A percentile compares a stretch with the other conserved stretches of the same genome.
phyloP scores from a whole-genome alignment of 768 basidiomycete genomes.

The Rhizopogon vesiculosus region DNA sequence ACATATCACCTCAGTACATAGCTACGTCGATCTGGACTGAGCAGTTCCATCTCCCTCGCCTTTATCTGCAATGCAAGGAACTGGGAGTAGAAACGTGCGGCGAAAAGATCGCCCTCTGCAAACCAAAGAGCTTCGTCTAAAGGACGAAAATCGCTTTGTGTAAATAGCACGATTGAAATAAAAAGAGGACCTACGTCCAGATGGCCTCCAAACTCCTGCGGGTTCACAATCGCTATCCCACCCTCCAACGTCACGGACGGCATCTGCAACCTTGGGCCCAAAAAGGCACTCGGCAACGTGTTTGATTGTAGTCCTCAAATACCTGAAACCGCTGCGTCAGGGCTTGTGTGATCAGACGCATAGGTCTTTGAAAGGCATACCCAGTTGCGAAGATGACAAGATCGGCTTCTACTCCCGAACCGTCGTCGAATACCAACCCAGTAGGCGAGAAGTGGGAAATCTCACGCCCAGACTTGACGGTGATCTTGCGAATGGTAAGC shows the following conservation, averaged over 20 bases:
- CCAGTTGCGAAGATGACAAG: conserved; percentile 4
- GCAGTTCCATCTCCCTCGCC: neutral
- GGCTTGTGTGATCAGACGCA: neutral
- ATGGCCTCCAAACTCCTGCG: conserved; percentile 8
- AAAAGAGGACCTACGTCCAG: conserved; percentile 1
- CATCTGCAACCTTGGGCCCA: neutral
- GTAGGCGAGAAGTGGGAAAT: neutral
- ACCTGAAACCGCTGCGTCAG: neutral
- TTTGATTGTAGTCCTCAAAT: conserved; percentile 1
- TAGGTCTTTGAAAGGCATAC: neutral
- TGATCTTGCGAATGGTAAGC: neutral
- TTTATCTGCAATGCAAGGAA: neutral
- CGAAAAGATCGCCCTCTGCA: conserved; percentile 1
- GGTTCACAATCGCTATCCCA: conserved; percentile 6
- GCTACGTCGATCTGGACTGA: neutral
- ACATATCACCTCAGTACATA: neutral
- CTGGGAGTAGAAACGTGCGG: neutral
- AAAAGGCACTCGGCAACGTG: neutral
- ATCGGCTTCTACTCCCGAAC: neutral
- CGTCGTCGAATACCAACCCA: conserved; percentile 1
- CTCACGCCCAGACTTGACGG: conserved; percentile 2
- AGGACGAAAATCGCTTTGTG: neutral
- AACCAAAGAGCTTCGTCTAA: conserved; percentile 4
- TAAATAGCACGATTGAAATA: neutral
- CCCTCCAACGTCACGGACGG: conserved; percentile 7